A percentile compares a stretch with the other conserved stretches of the same genome.
phyloP scores from a whole-genome alignment of 257 asterid genomes.

The Capsicum rhomboideum region DNA sequence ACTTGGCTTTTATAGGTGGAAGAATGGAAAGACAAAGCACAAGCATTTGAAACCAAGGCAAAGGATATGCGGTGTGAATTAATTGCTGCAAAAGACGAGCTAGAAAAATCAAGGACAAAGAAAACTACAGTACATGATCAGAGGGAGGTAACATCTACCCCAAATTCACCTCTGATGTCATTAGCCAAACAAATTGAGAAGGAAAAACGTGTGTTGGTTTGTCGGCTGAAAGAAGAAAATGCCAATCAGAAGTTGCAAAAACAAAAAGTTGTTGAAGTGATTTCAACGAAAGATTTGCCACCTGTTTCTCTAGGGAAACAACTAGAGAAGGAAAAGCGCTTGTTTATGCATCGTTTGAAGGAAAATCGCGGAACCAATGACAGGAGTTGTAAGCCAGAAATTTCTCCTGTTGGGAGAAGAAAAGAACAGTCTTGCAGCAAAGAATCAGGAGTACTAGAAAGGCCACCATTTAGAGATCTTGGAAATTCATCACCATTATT shows the following conservation, averaged over 20 bases:
- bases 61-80: slow-evolving; percentile 31
- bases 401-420: slow-evolving; percentile 15
- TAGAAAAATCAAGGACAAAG: slow-evolving; percentile 16
- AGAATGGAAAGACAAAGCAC: slow-evolving; percentile 66
- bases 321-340: slow-evolving; percentile 62
- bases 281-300: slow-evolving; percentile 9
- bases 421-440: slow-evolving; percentile 5
- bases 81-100: slow-evolving; percentile 24
- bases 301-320: slow-evolving; percentile 62
- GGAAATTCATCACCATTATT: slow-evolving; percentile 35
- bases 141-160: background rate
- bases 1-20: slow-evolving; percentile 36
- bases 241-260: background rate
- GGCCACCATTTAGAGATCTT: slow-evolving; percentile 42
- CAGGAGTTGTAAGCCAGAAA: slow-evolving; percentile 10
- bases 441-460: slow-evolving; percentile 6
- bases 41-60: slow-evolving; percentile 37
- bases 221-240: slow-evolving; percentile 12
- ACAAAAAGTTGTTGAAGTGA: slow-evolving; percentile 1
- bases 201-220: slow-evolving; percentile 18
- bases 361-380: slow-evolving; percentile 16
- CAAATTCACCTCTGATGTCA: slow-evolving; percentile 16
- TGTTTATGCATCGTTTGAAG: slow-evolving; percentile 22
- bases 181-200: slow-evolving; percentile 28
- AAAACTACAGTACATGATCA: background rate